Evolutionary conservation across 2,329 filamentous ascomycete genomes (phyloP).

Genomic region (Phoma herbarum): DNA sequence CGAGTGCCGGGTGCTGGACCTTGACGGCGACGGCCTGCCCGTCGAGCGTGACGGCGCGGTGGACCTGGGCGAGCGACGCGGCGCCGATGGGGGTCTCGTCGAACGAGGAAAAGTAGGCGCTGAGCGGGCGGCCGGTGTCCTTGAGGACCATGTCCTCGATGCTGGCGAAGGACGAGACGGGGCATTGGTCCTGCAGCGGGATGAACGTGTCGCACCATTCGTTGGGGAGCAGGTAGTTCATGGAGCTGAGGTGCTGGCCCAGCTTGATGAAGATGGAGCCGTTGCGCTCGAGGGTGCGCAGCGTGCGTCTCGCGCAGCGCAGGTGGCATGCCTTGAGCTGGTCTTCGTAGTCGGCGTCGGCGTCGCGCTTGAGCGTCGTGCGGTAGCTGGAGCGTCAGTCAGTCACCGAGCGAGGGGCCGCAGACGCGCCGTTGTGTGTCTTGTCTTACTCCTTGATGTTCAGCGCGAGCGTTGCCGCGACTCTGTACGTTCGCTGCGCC

Average conservation of each 20-base stretch:
- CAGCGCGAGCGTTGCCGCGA: constrained; percentile 75
- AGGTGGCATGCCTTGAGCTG: constrained; percentile 86
- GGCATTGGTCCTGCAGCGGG: constrained; percentile 93
- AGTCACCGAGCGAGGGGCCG: neutral
- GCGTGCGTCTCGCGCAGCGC: constrained; percentile 86
- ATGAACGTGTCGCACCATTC: constrained; percentile 98
- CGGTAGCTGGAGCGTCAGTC: constrained; percentile 73
- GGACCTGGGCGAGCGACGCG: constrained; percentile 93
- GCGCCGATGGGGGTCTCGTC: constrained; percentile 83
- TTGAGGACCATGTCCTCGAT: constrained; percentile 85
- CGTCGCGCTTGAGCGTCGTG: constrained; percentile 76
- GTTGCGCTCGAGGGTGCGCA: constrained; percentile 90
- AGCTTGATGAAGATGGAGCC: constrained; percentile 99
- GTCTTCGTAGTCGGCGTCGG: constrained; percentile 71
- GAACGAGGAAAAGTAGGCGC: constrained; percentile 88
- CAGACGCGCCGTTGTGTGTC: too few relatives aligned
- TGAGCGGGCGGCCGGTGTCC: constrained; percentile 82
- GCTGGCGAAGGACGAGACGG: constrained; percentile 86
- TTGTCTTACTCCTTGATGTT: constrained; percentile 83
- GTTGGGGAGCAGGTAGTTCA: constrained; percentile 89
- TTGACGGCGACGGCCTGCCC: constrained; percentile 94
- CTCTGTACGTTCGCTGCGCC: constrained; percentile 78
- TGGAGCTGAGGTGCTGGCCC: constrained; percentile 92
- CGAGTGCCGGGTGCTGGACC: constrained; percentile 88
- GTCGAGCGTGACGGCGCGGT: constrained; percentile 82